A percentile compares a stretch with the other conserved stretches of the same genome.
These are phyloP conservation scores for Xylariaceae sp. DNA, from an alignment of 2,329 filamentous ascomycete species.

Conservation along the genomic window DNA sequence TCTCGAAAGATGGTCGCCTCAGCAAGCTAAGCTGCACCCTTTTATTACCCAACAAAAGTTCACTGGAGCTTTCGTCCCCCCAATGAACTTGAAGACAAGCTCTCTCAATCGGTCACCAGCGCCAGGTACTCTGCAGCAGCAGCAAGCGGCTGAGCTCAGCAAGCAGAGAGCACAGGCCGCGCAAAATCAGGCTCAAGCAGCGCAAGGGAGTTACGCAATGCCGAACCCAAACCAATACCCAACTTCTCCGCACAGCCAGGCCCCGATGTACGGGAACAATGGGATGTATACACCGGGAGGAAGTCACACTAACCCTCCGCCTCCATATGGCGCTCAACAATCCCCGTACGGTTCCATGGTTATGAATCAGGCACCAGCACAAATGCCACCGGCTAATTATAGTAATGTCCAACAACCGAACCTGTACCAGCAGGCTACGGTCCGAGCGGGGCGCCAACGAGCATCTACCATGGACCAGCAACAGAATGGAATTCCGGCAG, in stretches of 20 bases:
- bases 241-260: constrained; percentile 45
- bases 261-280: constrained; percentile 78
- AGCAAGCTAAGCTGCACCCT: constrained; percentile 94
- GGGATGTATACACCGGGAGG: constrained; percentile 70
- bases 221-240: constrained; percentile 46
- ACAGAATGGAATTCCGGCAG: constrained; percentile 85
- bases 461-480: constrained; percentile 97
- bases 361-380: constrained; percentile 64
- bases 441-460: constrained; percentile 77
- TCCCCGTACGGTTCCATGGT: constrained; percentile 71
- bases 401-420: constrained; percentile 49
- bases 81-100: constrained; percentile 91
- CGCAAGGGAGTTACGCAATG: constrained; percentile 63
- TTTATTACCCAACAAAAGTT: constrained; percentile 99
- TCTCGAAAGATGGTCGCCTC: constrained; percentile 93
- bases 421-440: constrained; percentile 74
- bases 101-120: constrained; percentile 83
- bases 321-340: constrained; percentile 74
- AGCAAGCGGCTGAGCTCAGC: constrained; percentile 89
- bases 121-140: constrained; percentile 91
- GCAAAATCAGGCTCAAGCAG: constrained; percentile 67
- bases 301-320: constrained; percentile 61
- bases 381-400: constrained; percentile 66
- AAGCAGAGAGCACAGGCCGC: constrained; percentile 81
- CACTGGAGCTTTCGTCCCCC: constrained; percentile 91